phyloP scores from a whole-genome alignment of 2,329 filamentous ascomycete genomes.

The Daldinia sp. region DNA sequence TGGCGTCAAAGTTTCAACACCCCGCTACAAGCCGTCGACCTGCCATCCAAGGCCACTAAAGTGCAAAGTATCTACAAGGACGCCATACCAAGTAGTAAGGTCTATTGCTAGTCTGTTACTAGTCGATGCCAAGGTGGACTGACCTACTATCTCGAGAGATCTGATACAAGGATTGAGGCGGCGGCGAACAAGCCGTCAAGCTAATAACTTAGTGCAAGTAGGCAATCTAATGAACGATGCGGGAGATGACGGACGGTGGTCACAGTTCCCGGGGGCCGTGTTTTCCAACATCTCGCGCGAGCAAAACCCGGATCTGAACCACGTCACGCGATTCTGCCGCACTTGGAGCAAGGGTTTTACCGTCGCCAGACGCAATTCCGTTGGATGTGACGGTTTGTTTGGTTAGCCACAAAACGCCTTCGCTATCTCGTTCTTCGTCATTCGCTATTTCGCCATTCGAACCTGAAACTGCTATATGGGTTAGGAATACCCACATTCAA shows the following conservation, averaged over 20 bases:
- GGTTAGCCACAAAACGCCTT: slow-evolving; percentile 13
- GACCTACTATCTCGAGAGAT: slow-evolving; percentile 38
- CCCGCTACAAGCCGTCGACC: slow-evolving; percentile 26
- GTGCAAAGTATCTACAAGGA: slow-evolving; percentile 3
- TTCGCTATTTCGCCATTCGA: no score
- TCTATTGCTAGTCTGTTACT: slow-evolving; percentile 9
- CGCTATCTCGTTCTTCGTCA: no score
- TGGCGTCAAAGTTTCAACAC: slow-evolving; percentile 35
- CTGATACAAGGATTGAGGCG: slow-evolving; percentile 36
- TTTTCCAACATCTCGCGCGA: slow-evolving; percentile 24
- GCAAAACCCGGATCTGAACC: slow-evolving; percentile 16
- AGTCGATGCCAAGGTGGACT: slow-evolving; percentile 28
- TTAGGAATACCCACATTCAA: slow-evolving; percentile 2
- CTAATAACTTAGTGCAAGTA: neutral
- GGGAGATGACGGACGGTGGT: slow-evolving; percentile 21
- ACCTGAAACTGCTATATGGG: slow-evolving; percentile 21
- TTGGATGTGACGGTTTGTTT: slow-evolving; percentile 16
- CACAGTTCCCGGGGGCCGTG: slow-evolving; percentile 26
- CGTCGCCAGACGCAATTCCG: slow-evolving; percentile 32
- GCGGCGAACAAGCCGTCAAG: slow-evolving; percentile 22
- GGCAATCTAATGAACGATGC: slow-evolving; percentile 19
- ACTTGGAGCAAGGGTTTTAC: slow-evolving; percentile 30
- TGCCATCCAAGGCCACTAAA: slow-evolving; percentile 31
- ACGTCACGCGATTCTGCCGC: slow-evolving; percentile 31
- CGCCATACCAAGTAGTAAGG: slow-evolving; percentile 29